Evolutionary conservation across 2,329 filamentous ascomycete genomes (phyloP).

Genomic region (Aspergillus viridinutans): DNA sequence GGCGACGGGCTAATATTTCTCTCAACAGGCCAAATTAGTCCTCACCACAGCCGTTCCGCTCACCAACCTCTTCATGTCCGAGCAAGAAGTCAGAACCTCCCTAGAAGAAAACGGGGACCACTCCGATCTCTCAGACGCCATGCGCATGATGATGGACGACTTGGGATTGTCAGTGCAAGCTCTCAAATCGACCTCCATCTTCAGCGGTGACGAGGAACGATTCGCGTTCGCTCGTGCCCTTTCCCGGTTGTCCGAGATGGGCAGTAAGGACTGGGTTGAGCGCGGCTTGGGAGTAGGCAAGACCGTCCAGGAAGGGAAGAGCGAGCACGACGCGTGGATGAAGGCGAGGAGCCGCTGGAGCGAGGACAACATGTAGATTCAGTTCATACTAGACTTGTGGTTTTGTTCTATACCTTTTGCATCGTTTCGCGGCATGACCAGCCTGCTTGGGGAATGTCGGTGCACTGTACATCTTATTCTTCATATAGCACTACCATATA

Average conservation of each 20-base stretch:
- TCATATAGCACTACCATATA: not conserved
- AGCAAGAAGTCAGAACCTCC: conserved; percentile 62
- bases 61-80: conserved; percentile 77
- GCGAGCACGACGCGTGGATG: conserved; percentile 46
- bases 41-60: conserved; percentile 85
- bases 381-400: not conserved
- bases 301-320: conserved; percentile 40
- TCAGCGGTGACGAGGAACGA: conserved; percentile 90
- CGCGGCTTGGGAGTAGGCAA: conserved; percentile 56
- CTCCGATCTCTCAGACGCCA: conserved; percentile 59
- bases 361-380: conserved; percentile 44
- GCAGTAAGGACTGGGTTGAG: conserved; percentile 91
- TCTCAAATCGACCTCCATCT: conserved; percentile 80
- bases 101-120: conserved; percentile 46
- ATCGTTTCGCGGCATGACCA: not conserved
- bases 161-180: conserved; percentile 78
- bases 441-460: not conserved
- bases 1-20: not conserved
- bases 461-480: not conserved
- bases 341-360: conserved; percentile 47
- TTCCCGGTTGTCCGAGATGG: conserved; percentile 85
- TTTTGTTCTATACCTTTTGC: not conserved
- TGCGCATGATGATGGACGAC: conserved; percentile 82
- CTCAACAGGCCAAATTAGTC: conserved; percentile 79
- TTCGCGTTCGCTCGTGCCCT: conserved; percentile 93